Evolutionary conservation across 2,329 filamentous ascomycete genomes (phyloP), one percentile per base, ranked within the genome.

Genomic region (Fusarium subglutinans): DNA sequence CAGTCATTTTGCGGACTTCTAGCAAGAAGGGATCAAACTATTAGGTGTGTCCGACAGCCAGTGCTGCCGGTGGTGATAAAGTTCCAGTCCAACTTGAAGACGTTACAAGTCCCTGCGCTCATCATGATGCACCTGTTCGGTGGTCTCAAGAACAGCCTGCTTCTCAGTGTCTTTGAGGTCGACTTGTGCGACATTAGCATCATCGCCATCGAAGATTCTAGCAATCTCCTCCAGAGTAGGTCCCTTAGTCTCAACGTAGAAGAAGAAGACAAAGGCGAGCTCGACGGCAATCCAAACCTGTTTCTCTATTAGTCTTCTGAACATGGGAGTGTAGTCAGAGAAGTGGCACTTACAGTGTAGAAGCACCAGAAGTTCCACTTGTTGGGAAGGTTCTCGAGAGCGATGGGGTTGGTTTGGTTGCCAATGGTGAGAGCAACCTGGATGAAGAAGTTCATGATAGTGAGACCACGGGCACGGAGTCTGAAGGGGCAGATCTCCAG

Each of bases 161-260:
- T 69, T 69, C 64, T 69, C 66, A 33, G 47, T 18, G 5, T 69
- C 66, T 18, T 48, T 26, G 1, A 62, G 60, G 15, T 54, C 51
- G 3, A 69, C 55, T 6, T 68, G 37, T 7, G 55, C 66, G 12
- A 69, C 66, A 24, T 69, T 68, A 28, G 88, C 84, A 28, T 90
- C 87, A 33, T 90, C 87, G 40, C 90, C 92, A 76, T 93, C 91
- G 77, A 94, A 93, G 79, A 93, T 92, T 76, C 89, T 88, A 33
- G 91, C 89, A 48, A 79, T 79, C 71, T 80, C 78, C 78, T 93
- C 91, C 1, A 94, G 89, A 5, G 91, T 93, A 0, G 90, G 90
- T 3, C 91, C 91, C 77, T 89, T 90, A 15, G 92, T 94, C 83
- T 94, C 92, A 60, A 92, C 87, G 79, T 91, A 92, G 80, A 91